Percentiles rank a stretch among this genome's conserved stretches.
These are phyloP conservation scores for Myriosclerotinia curreyana DNA, from an alignment of 2,329 filamentous ascomycete genomes.

Conservation along the genomic window DNA sequence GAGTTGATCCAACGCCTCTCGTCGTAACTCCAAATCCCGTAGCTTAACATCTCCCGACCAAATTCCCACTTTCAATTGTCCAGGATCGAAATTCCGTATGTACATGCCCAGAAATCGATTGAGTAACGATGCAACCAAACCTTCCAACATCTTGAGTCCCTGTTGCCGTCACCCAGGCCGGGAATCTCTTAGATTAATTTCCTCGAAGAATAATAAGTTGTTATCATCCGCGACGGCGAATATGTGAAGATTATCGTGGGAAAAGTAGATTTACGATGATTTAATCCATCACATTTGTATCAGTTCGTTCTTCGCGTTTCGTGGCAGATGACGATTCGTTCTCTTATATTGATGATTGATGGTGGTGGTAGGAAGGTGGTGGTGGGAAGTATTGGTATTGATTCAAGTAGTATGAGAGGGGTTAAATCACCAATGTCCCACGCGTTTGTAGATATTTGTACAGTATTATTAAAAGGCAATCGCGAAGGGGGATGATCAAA, in stretches of 20 bases:
- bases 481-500: conserved; percentile 4
- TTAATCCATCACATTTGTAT: conserved; percentile 28
- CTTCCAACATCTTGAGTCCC: conserved; percentile 81
- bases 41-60: conserved; percentile 99
- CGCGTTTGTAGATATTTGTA: background rate
- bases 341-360: background rate
- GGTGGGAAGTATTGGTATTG: background rate
- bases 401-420: background rate
- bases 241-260: conserved; percentile 1
- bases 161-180: conserved; percentile 70
- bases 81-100: conserved; percentile 98
- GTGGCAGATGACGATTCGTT: conserved; percentile 22
- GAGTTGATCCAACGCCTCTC: conserved; percentile 94
- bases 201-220: conserved; percentile 18
- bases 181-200: conserved; percentile 41
- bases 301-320: background rate
- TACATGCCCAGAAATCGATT: conserved; percentile 99
- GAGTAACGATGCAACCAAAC: conserved; percentile 91
- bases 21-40: conserved; percentile 83
- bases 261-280: background rate
- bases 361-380: background rate
- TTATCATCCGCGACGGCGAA: conserved; percentile 29
- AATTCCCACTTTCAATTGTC: conserved; percentile 96
- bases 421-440: conserved; percentile 11
- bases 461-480: background rate